Evolutionary conservation across 129 eudicot species (phyloP), one percentile per base, ranked within the genome.

Genomic region (Artemisia tridentata): DNA sequence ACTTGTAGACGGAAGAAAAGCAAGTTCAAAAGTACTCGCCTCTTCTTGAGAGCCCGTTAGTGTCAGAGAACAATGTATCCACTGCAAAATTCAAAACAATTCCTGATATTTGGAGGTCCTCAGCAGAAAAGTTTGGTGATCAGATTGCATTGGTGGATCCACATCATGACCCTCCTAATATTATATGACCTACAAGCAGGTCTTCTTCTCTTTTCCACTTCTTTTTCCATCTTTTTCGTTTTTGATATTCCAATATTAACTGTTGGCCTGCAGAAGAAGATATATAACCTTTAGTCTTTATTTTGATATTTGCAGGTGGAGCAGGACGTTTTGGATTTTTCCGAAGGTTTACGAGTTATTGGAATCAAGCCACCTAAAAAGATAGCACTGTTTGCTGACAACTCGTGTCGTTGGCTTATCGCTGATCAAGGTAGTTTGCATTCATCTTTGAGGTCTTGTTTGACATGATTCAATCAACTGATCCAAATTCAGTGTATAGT

Each of bases 101-200:
- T 76, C 98, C 98, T 57, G 98, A 93, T 75, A 89, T 93, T 67
- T 93, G 98, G 98, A 89, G 96, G 78, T 85, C 86, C 11, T 69
- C 87, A 47, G 98, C 98, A 13, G 86, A 89, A 79, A 89, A 74
- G 73, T 89, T 78, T 84, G 96, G 91, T 84, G 98, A 93, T 74
- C 91, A 82, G 61, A 79, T 80, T 38, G 98, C 98, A 17, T 79
- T 93, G 78, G 84, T 89, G 79, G 98, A 89, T 45, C 96, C n/a
- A n/a, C n/a, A n/a, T n/a, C n/a, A n/a, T n/a, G n/a, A n/a, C n/a
- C n/a, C n/a, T n/a, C n/a, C n/a, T n/a, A n/a, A n/a, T n/a, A n/a
- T n/a, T n/a, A n/a, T n/a, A n/a, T n/a, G n/a, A n/a, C n/a, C n/a
- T n/a, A n/a, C n/a, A n/a, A n/a, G n/a, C n/a, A n/a, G n/a, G n/a